phyloP scores from a whole-genome alignment of 352 stramenopile genomes.

The Phytophthora sp. region DNA sequence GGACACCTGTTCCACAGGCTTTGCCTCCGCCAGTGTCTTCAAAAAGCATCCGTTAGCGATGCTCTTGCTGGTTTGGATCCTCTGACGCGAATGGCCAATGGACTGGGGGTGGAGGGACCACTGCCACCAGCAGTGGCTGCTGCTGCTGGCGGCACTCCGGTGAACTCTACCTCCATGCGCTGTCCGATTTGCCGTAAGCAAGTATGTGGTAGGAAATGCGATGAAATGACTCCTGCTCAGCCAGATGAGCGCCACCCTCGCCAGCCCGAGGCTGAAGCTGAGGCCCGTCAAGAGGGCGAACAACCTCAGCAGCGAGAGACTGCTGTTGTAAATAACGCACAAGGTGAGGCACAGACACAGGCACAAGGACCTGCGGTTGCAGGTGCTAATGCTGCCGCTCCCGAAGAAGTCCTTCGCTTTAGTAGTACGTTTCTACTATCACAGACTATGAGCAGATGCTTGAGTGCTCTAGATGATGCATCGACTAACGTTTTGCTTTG shows the following conservation, averaged over 20 bases:
- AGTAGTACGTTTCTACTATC: constrained; percentile 67
- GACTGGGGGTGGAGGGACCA: constrained; percentile 37
- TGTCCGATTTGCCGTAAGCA: constrained; percentile 73
- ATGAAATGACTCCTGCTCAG: constrained; percentile 9
- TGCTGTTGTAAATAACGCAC: constrained; percentile 11
- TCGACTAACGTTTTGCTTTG: constrained; percentile 20
- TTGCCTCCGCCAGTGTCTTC: constrained; percentile 79
- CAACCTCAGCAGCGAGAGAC: constrained; percentile 10
- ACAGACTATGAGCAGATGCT: too few species aligned
- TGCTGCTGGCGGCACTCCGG: background rate
- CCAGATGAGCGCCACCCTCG: constrained; percentile 1
- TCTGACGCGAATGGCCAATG: constrained; percentile 38
- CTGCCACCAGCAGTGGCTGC: constrained; percentile 4
- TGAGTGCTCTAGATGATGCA: too few species aligned
- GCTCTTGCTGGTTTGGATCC: constrained; percentile 48
- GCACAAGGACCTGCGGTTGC: background rate
- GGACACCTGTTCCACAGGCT: constrained; percentile 78
- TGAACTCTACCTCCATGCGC: constrained; percentile 40
- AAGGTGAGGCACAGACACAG: constrained; percentile 12
- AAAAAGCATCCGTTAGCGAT: constrained; percentile 67
- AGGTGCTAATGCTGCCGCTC: constrained; percentile 13
- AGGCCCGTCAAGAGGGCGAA: background rate
- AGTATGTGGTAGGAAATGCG: constrained; percentile 49
- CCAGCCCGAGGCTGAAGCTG: constrained; percentile 23
- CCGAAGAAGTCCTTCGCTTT: constrained; percentile 73